These are phyloP conservation scores for Panicum miliaceum DNA, from an alignment of 176 grass and related monocot genomes.

Conservation along the genomic window DNA sequence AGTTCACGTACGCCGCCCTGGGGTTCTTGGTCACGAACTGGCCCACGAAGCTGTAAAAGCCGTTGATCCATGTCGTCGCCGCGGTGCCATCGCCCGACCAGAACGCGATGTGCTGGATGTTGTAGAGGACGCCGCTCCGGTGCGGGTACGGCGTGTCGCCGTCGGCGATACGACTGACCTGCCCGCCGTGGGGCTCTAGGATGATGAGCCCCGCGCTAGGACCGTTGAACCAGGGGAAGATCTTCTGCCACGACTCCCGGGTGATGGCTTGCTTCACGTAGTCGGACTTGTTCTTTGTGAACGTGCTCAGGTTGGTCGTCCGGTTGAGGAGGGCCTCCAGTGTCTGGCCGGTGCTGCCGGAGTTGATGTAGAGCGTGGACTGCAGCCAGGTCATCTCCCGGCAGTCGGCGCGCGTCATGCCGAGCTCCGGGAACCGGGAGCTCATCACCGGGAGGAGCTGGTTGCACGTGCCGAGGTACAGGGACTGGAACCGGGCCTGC, in stretches of 20 bases:
- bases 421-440: slow-evolving; percentile 41
- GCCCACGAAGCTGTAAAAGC: slow-evolving; percentile 35
- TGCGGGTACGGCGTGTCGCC: slow-evolving; percentile 48
- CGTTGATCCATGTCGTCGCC: slow-evolving; percentile 29
- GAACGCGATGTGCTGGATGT: slow-evolving; percentile 51
- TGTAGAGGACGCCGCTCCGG: slow-evolving; percentile 51
- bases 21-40: slow-evolving; percentile 38
- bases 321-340: slow-evolving; percentile 35
- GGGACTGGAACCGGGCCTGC: slow-evolving; percentile 29
- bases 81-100: slow-evolving; percentile 12
- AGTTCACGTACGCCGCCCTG: slow-evolving; percentile 61
- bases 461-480: slow-evolving; percentile 48
- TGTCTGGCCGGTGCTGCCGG: not conserved
- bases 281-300: slow-evolving; percentile 59
- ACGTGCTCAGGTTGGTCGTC: slow-evolving; percentile 12
- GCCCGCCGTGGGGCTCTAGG: slow-evolving; percentile 54
- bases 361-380: slow-evolving; percentile 20
- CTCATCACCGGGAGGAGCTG: not conserved
- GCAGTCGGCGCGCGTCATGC: slow-evolving; percentile 44
- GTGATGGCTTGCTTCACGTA: slow-evolving; percentile 44
- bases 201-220: slow-evolving; percentile 41
- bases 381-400: slow-evolving; percentile 54
- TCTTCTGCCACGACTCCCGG: not conserved
- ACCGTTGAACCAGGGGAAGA: slow-evolving; percentile 41
- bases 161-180: slow-evolving; percentile 8